phyloP scores from a whole-genome alignment of 192 early-diverging fungal genomes.

The Rhizophagus sp. region DNA sequence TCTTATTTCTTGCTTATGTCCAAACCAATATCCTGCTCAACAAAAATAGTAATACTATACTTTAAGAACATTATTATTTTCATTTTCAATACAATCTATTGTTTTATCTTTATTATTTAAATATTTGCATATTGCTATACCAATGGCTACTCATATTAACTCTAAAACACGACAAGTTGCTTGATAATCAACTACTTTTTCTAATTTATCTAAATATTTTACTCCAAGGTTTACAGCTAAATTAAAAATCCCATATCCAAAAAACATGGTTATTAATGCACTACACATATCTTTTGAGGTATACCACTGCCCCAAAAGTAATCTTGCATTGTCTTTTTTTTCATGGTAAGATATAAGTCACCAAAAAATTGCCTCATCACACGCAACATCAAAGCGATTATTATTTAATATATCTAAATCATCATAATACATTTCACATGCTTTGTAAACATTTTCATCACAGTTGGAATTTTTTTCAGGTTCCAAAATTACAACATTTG shows the following conservation, averaged over 20 bases:
- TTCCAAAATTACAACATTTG: conserved; percentile 14
- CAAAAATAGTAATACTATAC: not conserved
- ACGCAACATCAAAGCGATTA: not conserved
- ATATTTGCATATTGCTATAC: not conserved
- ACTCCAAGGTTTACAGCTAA: not conserved
- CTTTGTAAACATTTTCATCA: not conserved
- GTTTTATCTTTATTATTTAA: not conserved
- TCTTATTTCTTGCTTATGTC: not conserved
- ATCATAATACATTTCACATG: conserved; percentile 1
- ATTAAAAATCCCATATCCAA: not conserved
- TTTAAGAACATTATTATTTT: not conserved
- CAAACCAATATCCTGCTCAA: not conserved
- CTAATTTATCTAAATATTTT: not conserved
- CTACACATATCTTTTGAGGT: not conserved
- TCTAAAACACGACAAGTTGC: not conserved
- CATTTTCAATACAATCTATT: not conserved
- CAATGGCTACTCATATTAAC: not conserved
- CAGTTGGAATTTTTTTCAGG: not conserved
- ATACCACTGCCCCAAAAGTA: not conserved
- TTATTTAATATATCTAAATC: not conserved
- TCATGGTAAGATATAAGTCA: not conserved
- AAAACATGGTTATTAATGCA: not conserved
- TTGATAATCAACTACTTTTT: not conserved
- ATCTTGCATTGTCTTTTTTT: not conserved
- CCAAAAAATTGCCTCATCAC: conserved; percentile 24